phyloP scores from a whole-genome alignment of 257 asterid species.

The Echium plantagineum region DNA sequence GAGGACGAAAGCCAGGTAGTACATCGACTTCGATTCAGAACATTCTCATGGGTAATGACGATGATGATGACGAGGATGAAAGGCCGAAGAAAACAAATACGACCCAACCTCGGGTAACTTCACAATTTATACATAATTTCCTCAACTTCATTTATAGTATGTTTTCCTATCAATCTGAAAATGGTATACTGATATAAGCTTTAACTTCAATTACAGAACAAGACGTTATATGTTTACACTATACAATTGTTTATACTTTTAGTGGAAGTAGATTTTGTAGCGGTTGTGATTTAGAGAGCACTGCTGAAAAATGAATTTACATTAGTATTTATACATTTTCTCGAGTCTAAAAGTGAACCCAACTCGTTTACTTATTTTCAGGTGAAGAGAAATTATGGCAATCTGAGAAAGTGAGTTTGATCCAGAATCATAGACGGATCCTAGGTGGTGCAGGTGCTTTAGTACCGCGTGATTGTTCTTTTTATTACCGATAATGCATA shows the following conservation, averaged over 20 bases:
- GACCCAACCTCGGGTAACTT: slow-evolving; percentile 73
- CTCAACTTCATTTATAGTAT: slow-evolving; percentile 1
- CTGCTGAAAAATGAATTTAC: not conserved
- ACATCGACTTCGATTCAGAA: slow-evolving; percentile 65
- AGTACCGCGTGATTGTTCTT: too few relatives aligned
- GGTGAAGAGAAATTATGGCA: slow-evolving; percentile 82
- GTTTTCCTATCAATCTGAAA: not conserved
- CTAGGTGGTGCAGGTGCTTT: too few relatives aligned
- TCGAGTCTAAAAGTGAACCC: not conserved
- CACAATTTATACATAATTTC: not conserved
- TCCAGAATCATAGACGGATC: not conserved
- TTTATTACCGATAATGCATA: too few relatives aligned
- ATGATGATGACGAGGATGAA: slow-evolving; percentile 61
- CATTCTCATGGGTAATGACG: slow-evolving; percentile 52
- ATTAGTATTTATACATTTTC: not conserved
- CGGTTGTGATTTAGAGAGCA: not conserved
- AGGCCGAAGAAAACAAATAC: slow-evolving; percentile 36
- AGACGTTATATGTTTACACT: too few relatives aligned
- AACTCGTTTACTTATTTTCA: slow-evolving; percentile 17
- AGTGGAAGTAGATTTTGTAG: not conserved
- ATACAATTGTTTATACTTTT: not conserved
- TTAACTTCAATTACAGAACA: not conserved
- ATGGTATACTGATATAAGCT: not conserved
- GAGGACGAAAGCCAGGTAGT: slow-evolving; percentile 68
- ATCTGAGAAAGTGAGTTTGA: slow-evolving; percentile 43